Evolutionary conservation across 1,284 basidiomycete species (phyloP).

Genomic region (Irpex lacteus): DNA sequence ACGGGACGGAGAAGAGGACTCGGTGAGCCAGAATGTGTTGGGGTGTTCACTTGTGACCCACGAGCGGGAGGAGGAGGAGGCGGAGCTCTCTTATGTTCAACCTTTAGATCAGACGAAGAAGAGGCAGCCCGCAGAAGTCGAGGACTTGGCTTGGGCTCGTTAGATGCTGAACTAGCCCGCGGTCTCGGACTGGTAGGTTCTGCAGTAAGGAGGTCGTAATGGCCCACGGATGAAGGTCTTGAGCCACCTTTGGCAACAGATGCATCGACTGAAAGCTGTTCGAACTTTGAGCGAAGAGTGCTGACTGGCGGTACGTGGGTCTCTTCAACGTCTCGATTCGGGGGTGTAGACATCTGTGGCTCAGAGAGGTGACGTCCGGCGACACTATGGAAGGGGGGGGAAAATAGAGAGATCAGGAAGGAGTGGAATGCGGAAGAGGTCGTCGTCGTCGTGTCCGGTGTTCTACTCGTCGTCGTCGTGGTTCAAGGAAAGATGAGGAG

Average conservation of each 20-base stretch:
- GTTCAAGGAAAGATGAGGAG: not conserved
- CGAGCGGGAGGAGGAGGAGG: conserved; percentile 52
- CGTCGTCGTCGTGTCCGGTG: not conserved
- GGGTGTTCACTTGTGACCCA: conserved; percentile 36
- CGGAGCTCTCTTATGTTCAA: conserved; percentile 42
- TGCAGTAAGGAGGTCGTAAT: conserved; percentile 23
- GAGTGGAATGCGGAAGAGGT: not conserved
- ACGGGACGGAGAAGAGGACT: conserved; percentile 45
- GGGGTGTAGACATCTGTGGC: conserved; percentile 4
- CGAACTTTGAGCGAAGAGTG: conserved; percentile 65
- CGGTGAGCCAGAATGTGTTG: conserved; percentile 37
- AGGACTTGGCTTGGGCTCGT: conserved; percentile 21
- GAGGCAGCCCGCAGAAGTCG: conserved; percentile 40
- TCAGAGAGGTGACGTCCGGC: conserved; percentile 14
- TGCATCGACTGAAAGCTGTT: conserved; percentile 45
- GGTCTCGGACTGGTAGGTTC: conserved; percentile 35
- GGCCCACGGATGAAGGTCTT: conserved; percentile 7
- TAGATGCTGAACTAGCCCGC: conserved; percentile 35
- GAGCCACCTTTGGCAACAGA: conserved; percentile 17
- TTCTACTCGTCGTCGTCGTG: not conserved
- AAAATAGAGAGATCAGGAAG: not conserved
- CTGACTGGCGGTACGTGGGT: conserved; percentile 58
- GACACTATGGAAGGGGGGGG: conserved; percentile 6
- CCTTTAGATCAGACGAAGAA: conserved; percentile 53
- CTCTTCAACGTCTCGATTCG: conserved; percentile 37